Percentiles rank a stretch among this genome's conserved stretches.
Evolutionary conservation across 768 basidiomycete genomes (phyloP).

Genomic region (Termitomyces sp.): DNA sequence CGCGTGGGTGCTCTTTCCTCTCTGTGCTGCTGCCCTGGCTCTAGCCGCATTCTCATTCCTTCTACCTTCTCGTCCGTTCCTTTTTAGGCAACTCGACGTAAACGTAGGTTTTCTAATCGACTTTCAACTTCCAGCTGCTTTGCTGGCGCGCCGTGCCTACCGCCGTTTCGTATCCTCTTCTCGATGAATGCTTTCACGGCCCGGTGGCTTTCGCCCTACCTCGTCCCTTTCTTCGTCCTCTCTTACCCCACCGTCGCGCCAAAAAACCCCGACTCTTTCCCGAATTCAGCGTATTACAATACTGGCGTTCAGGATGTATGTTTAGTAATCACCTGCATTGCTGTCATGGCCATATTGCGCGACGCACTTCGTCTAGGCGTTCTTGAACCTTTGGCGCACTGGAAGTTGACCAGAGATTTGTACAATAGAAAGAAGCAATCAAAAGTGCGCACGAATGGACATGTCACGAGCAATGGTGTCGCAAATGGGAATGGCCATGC

Average conservation of each 20-base stretch:
- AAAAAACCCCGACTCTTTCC: slow-evolving; percentile 63
- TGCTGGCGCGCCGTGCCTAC: background rate
- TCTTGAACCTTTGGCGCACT: slow-evolving; percentile 76
- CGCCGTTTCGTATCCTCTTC: background rate
- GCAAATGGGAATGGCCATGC: slow-evolving; percentile 27
- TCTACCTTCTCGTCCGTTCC: background rate
- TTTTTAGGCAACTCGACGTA: background rate
- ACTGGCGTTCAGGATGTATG: slow-evolving; percentile 77
- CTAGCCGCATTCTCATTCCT: background rate
- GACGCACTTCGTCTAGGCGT: slow-evolving; percentile 70
- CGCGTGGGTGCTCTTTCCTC: background rate
- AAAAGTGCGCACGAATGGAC: slow-evolving; percentile 20
- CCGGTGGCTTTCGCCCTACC: slow-evolving; percentile 42
- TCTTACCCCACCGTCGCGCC: slow-evolving; percentile 63
- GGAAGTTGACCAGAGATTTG: slow-evolving; percentile 62
- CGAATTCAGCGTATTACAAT: slow-evolving; percentile 59
- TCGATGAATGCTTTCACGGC: slow-evolving; percentile 13
- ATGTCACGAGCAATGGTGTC: slow-evolving; percentile 19
- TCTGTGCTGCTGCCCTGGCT: background rate
- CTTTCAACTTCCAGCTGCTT: slow-evolving; percentile 17
- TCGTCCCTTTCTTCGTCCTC: slow-evolving; percentile 67
- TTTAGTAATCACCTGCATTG: slow-evolving; percentile 75
- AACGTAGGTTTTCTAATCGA: slow-evolving; percentile 10
- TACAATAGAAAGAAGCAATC: slow-evolving; percentile 20
- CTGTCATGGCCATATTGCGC: slow-evolving; percentile 81